Percentiles rank a stretch among this genome's conserved stretches.
phyloP scores from a whole-genome alignment of 2,329 filamentous ascomycete genomes.

The Aureobasidium zeae region DNA sequence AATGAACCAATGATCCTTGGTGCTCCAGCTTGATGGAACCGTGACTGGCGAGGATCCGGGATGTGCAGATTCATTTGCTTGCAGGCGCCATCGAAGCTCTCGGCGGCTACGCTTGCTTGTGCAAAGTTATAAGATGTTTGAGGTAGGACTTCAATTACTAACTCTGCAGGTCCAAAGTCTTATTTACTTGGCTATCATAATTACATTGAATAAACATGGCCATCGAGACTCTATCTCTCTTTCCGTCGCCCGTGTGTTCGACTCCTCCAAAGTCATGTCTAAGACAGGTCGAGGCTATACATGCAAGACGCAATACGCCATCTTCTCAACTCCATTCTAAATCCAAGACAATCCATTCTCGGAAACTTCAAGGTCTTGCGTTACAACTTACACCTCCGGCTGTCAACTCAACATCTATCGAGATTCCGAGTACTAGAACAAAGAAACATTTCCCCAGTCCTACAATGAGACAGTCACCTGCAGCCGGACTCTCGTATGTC shows the following conservation, averaged over 20 bases:
- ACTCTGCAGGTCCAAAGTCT: too few relatives aligned
- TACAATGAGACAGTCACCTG: too few relatives aligned
- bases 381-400: conserved; percentile 1
- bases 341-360: neutral
- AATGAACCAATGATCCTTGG: too few relatives aligned
- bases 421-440: too few relatives aligned
- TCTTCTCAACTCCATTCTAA: conserved; percentile 2
- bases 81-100: conserved; percentile 6
- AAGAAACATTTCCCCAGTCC: too few relatives aligned
- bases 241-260: conserved; percentile 7
- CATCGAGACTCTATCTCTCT: conserved; percentile 10
- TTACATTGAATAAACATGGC: too few relatives aligned
- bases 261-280: conserved; percentile 14
- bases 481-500: too few relatives aligned
- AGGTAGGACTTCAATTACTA: too few relatives aligned
- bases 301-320: conserved; percentile 3
- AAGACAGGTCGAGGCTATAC: conserved; percentile 2
- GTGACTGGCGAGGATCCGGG: too few relatives aligned
- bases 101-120: conserved; percentile 10
- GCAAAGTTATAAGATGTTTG: neutral
- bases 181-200: too few relatives aligned
- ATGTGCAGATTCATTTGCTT: too few relatives aligned
- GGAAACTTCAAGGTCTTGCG: conserved; percentile 6
- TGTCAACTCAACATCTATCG: neutral
- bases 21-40: too few relatives aligned